phyloP scores from a whole-genome alignment of 2,329 filamentous ascomycete genomes.

The Phaeosphaeria sp. region DNA sequence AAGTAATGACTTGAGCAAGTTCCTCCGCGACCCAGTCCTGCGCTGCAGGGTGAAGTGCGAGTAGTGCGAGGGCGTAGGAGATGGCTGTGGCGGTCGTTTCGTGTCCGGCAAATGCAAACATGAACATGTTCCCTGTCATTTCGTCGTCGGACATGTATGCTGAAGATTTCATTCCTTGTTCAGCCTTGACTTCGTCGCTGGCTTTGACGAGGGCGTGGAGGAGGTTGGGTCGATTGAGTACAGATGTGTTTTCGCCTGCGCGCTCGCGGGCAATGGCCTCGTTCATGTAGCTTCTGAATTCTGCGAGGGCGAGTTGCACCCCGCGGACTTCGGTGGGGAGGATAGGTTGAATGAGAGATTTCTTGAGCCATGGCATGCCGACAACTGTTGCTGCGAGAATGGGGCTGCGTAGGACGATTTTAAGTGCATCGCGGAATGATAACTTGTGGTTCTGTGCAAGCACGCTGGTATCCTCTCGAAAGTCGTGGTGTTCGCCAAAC shows the following conservation, averaged over 20 bases:
- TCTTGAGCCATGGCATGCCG: constrained; percentile 14
- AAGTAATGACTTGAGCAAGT: not conserved
- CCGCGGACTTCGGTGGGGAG: constrained; percentile 22
- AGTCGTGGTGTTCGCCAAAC: constrained; percentile 31
- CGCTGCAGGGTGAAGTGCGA: constrained; percentile 56
- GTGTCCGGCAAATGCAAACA: constrained; percentile 37
- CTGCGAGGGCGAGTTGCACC: constrained; percentile 17
- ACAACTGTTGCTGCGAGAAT: constrained; percentile 17
- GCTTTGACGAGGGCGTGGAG: constrained; percentile 41
- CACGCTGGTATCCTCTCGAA: not conserved
- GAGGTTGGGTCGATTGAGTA: constrained; percentile 16
- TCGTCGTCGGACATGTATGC: constrained; percentile 24
- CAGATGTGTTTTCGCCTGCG: not conserved
- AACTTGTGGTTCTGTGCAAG: constrained; percentile 18
- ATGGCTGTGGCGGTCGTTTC: constrained; percentile 55
- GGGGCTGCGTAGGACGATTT: constrained; percentile 33
- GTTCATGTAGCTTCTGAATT: constrained; percentile 27
- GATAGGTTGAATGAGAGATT: constrained; percentile 13
- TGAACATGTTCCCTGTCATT: constrained; percentile 39
- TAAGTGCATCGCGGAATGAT: constrained; percentile 28
- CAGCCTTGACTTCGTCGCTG: constrained; percentile 13
- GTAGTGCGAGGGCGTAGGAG: constrained; percentile 55
- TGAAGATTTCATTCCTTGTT: not conserved
- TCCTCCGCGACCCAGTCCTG: constrained; percentile 62
- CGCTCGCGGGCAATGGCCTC: constrained; percentile 22